Evolutionary conservation across 1,284 basidiomycete species (phyloP), one percentile per base, ranked within the genome.

Genomic region (Ceratobasidium sp.): DNA sequence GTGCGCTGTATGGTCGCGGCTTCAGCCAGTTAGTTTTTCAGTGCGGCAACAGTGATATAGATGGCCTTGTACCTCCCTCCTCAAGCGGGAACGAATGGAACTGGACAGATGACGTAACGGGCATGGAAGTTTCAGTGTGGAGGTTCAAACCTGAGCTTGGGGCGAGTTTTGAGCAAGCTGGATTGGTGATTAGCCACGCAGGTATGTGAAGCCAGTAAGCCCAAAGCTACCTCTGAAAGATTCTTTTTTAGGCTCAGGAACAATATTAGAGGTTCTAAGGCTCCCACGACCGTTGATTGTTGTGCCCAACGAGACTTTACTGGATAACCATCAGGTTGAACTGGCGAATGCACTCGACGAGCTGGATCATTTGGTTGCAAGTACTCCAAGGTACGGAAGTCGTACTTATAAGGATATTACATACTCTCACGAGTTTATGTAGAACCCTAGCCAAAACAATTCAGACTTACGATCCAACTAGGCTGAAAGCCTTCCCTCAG

Each of bases 321-420:
- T 97, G 84, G 93, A 98, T 84, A 94, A 98, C 83, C 97, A 99
- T 81, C 97, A 99, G 86, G 87, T 90, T 58, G 96, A 99, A 82
- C 87, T 99, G 5, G 95, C 97, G 0, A 84, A 88, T 54, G 90
- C 91, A 20, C 86, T 99, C 65, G 85, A 86, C 23, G 83, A 83
- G 28, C 86, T 90, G 37, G 89, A 90, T 0, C 89, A 96, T 84
- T 85, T 96, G 54, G 87, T 84, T 79, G 86, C 90, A n/a, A 87
- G 90, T 0, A 88, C 86, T 11, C 85, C 90, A 64, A 81, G 83
- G 92, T 93, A 83, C 85, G 91, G 84, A 35, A 42, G 26, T 77
- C 49, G 58, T 35, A 31, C 45, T 68, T 75, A 3, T 20, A 20
- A 37, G 42, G 68, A 39, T 58, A 64, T 26, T 47, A 76, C 75